Evolutionary conservation across 2,329 filamentous ascomycete genomes (phyloP), one percentile per base, ranked within the genome.

Genomic region (Zymoseptoria tritici): DNA sequence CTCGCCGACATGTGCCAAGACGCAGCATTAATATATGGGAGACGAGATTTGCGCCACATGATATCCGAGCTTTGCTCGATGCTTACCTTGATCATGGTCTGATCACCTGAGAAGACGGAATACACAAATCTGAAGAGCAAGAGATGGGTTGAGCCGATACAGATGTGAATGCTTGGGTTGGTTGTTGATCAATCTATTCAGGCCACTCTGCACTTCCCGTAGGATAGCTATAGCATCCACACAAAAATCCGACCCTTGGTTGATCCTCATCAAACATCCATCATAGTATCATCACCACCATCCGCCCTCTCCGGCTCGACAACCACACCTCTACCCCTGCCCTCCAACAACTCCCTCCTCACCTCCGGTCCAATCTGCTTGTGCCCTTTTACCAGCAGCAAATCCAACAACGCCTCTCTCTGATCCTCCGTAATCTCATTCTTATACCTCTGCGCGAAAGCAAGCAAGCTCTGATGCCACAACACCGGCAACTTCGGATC

Each of bases 381-480:
- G 76, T 99, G 94, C 0, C 92, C 92, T 62, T 93, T 85, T 3
- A 86, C 87, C 51, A 96, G 79, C 19, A 99, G 79, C 61, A 99
- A 76, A 76, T 99, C 94, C 5, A 99, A 78, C 55, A 99, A 77
- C 0, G 91, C 90, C 76, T 99, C 93, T 67, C 92, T 82, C 78
- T 96, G 92, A 67, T 97, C 92, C 74, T 97, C 92, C 1, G 91
- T 96, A 67, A 97, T 93, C 74, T 97, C 93, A 67, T 97, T 95
- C 71, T 91, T 87, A 77, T 97, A 99, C 59, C 93, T 83, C 77
- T 97, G 89, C 24, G 94, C 91, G 76, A 99, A 99, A 1, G 90
- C 88, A 57, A 99, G 78, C 29, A 99, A 79, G 68, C 89, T 91
- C 77, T 97, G 93, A 75, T 99, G 94, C 91, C 93, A 99, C 58